phyloP scores from a whole-genome alignment of 2,329 filamentous ascomycete species.

The Phyllosticta citrichinensis region DNA sequence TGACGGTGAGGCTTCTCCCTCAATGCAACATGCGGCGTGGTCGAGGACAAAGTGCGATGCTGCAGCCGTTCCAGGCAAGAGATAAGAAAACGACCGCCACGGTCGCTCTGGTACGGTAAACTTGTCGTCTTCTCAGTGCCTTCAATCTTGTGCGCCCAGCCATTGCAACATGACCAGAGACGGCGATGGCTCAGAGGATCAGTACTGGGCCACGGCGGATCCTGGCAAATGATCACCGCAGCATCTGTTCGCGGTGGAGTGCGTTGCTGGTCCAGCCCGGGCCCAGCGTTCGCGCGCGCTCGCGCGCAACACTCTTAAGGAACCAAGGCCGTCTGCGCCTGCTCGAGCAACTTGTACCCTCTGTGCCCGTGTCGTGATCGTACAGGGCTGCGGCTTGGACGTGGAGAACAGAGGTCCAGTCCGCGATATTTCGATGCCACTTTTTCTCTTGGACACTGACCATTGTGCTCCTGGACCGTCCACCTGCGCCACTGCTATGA shows the following conservation, averaged over 20 bases:
- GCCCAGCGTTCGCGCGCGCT: conserved; percentile 28
- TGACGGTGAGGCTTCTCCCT: background rate
- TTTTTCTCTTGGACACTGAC: background rate
- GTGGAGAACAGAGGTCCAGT: conserved; percentile 23
- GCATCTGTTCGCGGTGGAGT: conserved; percentile 35
- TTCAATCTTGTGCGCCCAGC: conserved; percentile 30
- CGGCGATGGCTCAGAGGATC: conserved; percentile 28
- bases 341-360: conserved; percentile 27
- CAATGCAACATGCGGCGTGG: background rate
- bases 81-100: background rate
- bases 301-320: conserved; percentile 31
- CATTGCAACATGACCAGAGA: conserved; percentile 28
- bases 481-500: conserved; percentile 20
- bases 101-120: background rate
- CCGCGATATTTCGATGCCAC: conserved; percentile 24
- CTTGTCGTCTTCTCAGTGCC: conserved; percentile 16
- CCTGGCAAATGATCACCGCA: conserved; percentile 34
- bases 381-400: conserved; percentile 29
- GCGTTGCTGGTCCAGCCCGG: conserved; percentile 30
- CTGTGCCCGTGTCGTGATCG: conserved; percentile 33
- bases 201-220: conserved; percentile 24
- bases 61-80: background rate
- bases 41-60: background rate
- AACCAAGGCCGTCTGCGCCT: conserved; percentile 31
- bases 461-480: conserved; percentile 3